These are phyloP conservation scores for barrel medic (Medicago truncatula) DNA, from an alignment of 306 rosid species.

Conservation along the genomic window MtrunA17r5.0-ANR NC_053048.1:47553001-47553500, in stretches of 20 bases:
- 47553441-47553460: not conserved
- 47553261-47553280: slow-evolving; percentile 18
- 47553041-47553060: not conserved
- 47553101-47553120: not conserved
- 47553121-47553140: slow-evolving; percentile 28
- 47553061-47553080: not conserved
- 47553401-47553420: no score
- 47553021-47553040: slow-evolving; percentile 9
- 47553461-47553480: slow-evolving; percentile 9
- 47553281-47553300: no score
- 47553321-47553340: no score
- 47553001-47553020: not conserved
- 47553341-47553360: no score
- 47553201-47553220: slow-evolving; percentile 12
- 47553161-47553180: slow-evolving; percentile 29
- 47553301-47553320: no score
- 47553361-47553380: no score
- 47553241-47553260: slow-evolving; percentile 19
- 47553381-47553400: no score
- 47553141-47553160: slow-evolving; percentile 13
- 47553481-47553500: not conserved
- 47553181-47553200: slow-evolving; percentile 15
- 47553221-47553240: slow-evolving; percentile 34
- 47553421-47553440: no score
- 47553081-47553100: slow-evolving; percentile 24